Evolutionary conservation across 805 yeast genomes (phyloP).

Genomic region (Monosporozyma servazzii): DNA sequence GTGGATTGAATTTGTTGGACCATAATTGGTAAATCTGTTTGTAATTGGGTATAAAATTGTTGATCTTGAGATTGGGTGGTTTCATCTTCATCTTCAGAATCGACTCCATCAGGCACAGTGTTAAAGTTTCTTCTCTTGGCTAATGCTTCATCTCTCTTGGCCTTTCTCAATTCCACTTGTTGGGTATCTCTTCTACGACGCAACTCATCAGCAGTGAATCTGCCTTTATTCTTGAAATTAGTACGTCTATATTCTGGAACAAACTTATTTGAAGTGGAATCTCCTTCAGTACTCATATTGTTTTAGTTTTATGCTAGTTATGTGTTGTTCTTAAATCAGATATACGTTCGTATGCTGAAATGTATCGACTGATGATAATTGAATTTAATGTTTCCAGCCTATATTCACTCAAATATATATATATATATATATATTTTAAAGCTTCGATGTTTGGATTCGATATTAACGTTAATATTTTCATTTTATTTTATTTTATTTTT

Average conservation of each 20-base stretch:
- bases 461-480: too few relatives aligned
- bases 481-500: background rate
- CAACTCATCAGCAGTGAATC: slow-evolving; percentile 90
- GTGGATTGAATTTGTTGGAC: slow-evolving; percentile 67
- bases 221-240: slow-evolving; percentile 86
- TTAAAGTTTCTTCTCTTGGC: slow-evolving; percentile 84
- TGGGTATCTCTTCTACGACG: slow-evolving; percentile 97
- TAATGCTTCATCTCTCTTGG: slow-evolving; percentile 88
- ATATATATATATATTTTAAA: background rate
- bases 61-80: slow-evolving; percentile 33
- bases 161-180: slow-evolving; percentile 93
- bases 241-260: slow-evolving; percentile 98
- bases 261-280: slow-evolving; percentile 57
- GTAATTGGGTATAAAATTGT: slow-evolving; percentile 40
- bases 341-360: too few relatives aligned
- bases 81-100: slow-evolving; percentile 46
- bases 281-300: slow-evolving; percentile 56
- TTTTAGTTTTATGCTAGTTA: background rate
- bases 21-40: slow-evolving; percentile 74
- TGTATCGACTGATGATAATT: background rate
- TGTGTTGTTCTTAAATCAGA: background rate
- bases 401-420: too few relatives aligned
- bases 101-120: slow-evolving; percentile 38
- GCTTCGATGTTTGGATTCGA: background rate
- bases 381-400: background rate